A percentile compares a stretch with the other conserved stretches of the same genome.
Evolutionary conservation across 1,284 basidiomycete genomes (phyloP).

Genomic region (Mycosarcoma maydis): DNA sequence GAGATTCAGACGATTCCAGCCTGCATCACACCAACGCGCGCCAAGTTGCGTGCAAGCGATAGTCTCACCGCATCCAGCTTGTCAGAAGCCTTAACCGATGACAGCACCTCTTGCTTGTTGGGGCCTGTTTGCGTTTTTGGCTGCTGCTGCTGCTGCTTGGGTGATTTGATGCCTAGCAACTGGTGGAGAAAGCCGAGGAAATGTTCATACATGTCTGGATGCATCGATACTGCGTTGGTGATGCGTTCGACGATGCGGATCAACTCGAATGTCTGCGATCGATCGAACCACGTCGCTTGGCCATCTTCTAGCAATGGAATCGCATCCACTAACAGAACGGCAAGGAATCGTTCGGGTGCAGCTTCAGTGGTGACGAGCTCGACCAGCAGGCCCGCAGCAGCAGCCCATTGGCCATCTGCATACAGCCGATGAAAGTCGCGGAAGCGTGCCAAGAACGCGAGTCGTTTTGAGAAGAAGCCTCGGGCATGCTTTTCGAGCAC

Average conservation of each 20-base stretch:
- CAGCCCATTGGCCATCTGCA: slow-evolving; percentile 38
- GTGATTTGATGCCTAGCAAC: slow-evolving; percentile 29
- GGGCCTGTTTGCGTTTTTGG: slow-evolving; percentile 1
- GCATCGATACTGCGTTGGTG: slow-evolving; percentile 34
- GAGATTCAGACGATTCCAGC: slow-evolving; percentile 26
- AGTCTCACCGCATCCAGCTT: slow-evolving; percentile 53
- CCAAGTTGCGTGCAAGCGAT: slow-evolving; percentile 49
- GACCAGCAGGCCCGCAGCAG: slow-evolving; percentile 56
- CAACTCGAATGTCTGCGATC: slow-evolving; percentile 58
- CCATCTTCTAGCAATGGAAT: slow-evolving; percentile 55
- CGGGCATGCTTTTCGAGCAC: slow-evolving; percentile 15
- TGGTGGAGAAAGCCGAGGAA: slow-evolving; percentile 54
- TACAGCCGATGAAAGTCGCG: slow-evolving; percentile 61
- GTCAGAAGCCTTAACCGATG: slow-evolving; percentile 30
- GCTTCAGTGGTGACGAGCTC: slow-evolving; percentile 59
- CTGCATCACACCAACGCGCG: slow-evolving; percentile 48
- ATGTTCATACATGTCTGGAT: slow-evolving; percentile 50
- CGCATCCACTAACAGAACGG: slow-evolving; percentile 61
- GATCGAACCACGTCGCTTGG: slow-evolving; percentile 50
- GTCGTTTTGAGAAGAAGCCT: slow-evolving; percentile 52
- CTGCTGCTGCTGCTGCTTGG: slow-evolving; percentile 5
- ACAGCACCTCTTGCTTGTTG: slow-evolving; percentile 3
- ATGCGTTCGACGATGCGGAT: slow-evolving; percentile 61
- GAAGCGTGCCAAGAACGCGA: slow-evolving; percentile 62
- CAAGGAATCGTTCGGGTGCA: slow-evolving; percentile 61